A percentile compares a stretch with the other conserved stretches of the same genome.
Conservation (phyloP, 2,329 filamentous ascomycete species). For the Hypocrella siamensis region DNA sequence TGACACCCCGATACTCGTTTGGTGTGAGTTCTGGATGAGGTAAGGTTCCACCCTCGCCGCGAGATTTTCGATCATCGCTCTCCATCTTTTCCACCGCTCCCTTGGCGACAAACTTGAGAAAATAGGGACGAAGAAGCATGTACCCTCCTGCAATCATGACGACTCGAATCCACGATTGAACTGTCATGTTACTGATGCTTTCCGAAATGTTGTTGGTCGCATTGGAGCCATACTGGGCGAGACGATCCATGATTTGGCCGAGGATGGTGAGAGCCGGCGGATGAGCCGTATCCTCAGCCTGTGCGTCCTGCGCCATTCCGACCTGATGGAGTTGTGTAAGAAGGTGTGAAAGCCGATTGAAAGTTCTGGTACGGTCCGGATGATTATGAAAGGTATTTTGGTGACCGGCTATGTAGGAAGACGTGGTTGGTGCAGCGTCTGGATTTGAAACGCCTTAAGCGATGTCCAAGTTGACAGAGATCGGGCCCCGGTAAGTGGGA, state of each 20-base stretch:
- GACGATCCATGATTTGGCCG: slow-evolving; percentile 15
- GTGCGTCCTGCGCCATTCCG: slow-evolving; percentile 10
- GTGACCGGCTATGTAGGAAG: too few relatives aligned
- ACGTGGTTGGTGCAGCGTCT: too few relatives aligned
- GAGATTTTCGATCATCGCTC: slow-evolving; percentile 32
- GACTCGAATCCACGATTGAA: slow-evolving; percentile 49
- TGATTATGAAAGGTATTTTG: too few relatives aligned
- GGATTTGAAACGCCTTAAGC: too few relatives aligned
- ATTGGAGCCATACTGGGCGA: slow-evolving; percentile 20
- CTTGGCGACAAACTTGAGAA: slow-evolving; percentile 51
- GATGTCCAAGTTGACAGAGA: too few relatives aligned
- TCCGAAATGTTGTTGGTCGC: slow-evolving; percentile 30
- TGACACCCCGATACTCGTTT: slow-evolving; percentile 46
- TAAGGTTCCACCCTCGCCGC: slow-evolving; percentile 2
- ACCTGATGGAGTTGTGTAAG: neutral
- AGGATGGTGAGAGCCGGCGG: slow-evolving; percentile 15
- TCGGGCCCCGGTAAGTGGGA: too few relatives aligned
- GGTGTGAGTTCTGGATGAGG: slow-evolving; percentile 37
- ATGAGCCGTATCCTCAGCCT: slow-evolving; percentile 10
- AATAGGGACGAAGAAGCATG: slow-evolving; percentile 55
- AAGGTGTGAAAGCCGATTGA: too few relatives aligned
- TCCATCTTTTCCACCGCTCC: slow-evolving; percentile 49
- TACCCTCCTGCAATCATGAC: slow-evolving; percentile 59
- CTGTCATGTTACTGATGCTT: slow-evolving; percentile 33
- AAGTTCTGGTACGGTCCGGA: too few relatives aligned